These are phyloP conservation scores for Penicillium steckii DNA, from an alignment of 495 filamentous ascomycete genomes.

Conservation along the genomic window DNA sequence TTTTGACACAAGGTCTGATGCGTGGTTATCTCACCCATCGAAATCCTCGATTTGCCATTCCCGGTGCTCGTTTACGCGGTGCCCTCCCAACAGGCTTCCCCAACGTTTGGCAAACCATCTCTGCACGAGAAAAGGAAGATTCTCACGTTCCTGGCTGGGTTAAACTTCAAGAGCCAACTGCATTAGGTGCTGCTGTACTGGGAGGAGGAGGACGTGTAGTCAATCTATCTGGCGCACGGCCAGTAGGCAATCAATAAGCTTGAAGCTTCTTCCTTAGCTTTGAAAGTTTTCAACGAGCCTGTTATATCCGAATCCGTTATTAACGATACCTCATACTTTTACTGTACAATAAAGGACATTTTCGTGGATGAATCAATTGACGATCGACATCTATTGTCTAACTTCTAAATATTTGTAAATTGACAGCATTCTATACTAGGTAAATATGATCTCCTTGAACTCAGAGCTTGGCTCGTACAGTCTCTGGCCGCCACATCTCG, in stretches of 20 bases:
- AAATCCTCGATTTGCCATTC: slow-evolving; percentile 74
- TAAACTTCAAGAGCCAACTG: slow-evolving; percentile 24
- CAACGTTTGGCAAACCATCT: slow-evolving; percentile 58
- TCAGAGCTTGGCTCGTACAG: not conserved
- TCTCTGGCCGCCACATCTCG: slow-evolving; percentile 23
- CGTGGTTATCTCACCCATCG: slow-evolving; percentile 82
- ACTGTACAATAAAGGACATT: not conserved
- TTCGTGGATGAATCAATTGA: not conserved
- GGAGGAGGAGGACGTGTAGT: slow-evolving; percentile 48
- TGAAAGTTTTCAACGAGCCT: not conserved
- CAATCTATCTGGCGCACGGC: slow-evolving; percentile 51
- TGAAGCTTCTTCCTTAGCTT: not conserved
- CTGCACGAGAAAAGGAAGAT: slow-evolving; percentile 38
- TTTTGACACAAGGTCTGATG: slow-evolving; percentile 81
- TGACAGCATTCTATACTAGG: no score
- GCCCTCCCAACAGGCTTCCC: slow-evolving; percentile 64
- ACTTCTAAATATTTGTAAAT: not conserved
- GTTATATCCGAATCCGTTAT: not conserved
- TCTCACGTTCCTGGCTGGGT: slow-evolving; percentile 58
- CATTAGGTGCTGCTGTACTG: slow-evolving; percentile 12
- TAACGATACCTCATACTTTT: slow-evolving; percentile 6
- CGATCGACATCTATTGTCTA: not conserved
- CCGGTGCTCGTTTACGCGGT: slow-evolving; percentile 67
- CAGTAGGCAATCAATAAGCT: slow-evolving; percentile 45
- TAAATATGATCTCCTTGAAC: no score